Base-by-base conservation (phyloP, 2,329 filamentous ascomycete genomes). In the Hymenoscyphus fructigenus region DNA sequence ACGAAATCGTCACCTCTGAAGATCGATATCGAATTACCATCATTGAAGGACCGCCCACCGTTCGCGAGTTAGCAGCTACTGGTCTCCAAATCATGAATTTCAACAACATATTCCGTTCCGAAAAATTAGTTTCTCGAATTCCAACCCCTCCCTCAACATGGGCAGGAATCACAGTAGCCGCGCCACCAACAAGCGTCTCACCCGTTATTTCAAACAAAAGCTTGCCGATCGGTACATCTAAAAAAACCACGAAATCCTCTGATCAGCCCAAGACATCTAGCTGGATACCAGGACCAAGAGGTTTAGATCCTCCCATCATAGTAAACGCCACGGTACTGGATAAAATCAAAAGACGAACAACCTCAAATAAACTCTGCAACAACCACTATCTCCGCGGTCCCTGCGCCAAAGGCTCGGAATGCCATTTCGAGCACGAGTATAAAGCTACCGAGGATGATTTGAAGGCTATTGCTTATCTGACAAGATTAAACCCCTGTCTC, bases 331-430 rank as follows among this genome's bases (percentile, higher is more conserved):
- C 73, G 1, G 80, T 80, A 7, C 74, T 88, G 65, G 85, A 88
- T 15, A 78, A 75, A 26, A 80, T 88, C 70, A 87, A 85, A 77
- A 84, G 81, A 71, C 79, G 85, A 65, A 83, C 81, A 63, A 82
- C 82, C 36, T 77, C 76, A 68, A 80, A 83, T 66, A 88, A 88
- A 74, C 76, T 87, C 7, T 88, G 86, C 78, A 88, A 88, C 73
- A 85, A 85, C 59, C 84, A 86, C 70, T 88, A 85, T 70, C 79
- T 88, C 34, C 79, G 84, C 20, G 85, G 84, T 0, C 82, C 82
- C 0, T 88, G 86, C 69, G 73, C 78, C 58, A 87, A 86, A 69
- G 79, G 81, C 12, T 78, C 81, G n/a, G 76, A 78, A 5, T 88
- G 86, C 75, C 78, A 76, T 59, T 88, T 87, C 70, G 82, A 84